phyloP scores from a whole-genome alignment of 2,329 filamentous ascomycete species.

The Trichoderma sp. region DNA sequence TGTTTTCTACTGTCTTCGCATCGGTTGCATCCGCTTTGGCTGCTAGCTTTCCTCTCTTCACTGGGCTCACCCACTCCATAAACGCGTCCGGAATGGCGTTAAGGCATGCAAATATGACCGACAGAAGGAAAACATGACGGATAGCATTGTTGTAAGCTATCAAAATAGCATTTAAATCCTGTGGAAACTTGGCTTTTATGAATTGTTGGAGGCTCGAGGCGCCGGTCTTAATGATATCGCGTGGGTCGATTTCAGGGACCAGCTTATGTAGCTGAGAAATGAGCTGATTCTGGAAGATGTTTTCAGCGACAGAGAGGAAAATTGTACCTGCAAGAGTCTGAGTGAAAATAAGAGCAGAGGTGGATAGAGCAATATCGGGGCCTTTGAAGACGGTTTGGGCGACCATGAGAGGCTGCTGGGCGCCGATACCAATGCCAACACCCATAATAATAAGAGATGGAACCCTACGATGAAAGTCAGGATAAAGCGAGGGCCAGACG shows the following conservation, averaged over 20 bases:
- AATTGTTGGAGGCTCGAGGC: background rate
- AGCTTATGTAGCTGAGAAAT: conserved; percentile 10
- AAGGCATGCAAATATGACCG: background rate
- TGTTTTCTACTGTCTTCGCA: background rate
- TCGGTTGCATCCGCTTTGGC: background rate
- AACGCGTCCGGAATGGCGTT: background rate
- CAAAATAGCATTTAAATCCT: background rate
- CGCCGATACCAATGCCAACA: conserved; percentile 35
- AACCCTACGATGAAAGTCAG: background rate
- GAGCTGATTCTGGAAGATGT: conserved; percentile 16
- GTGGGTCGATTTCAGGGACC: conserved; percentile 18
- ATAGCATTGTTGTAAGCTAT: background rate
- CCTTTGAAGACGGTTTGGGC: conserved; percentile 20
- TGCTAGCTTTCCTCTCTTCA: background rate
- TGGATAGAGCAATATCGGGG: conserved; percentile 21
- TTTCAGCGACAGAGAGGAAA: conserved; percentile 20
- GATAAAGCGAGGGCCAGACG: background rate
- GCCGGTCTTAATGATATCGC: conserved; percentile 14
- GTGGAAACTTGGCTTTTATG: background rate
- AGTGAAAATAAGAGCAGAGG: conserved; percentile 18
- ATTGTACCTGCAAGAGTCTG: conserved; percentile 16
- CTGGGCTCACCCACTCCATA: background rate
- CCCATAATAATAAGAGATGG: conserved; percentile 36
- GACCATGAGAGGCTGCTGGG: conserved; percentile 35
- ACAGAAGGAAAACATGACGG: background rate